Conservation (phyloP, 441 rosid genomes). For the Aquilaria agallochum region DNA sequence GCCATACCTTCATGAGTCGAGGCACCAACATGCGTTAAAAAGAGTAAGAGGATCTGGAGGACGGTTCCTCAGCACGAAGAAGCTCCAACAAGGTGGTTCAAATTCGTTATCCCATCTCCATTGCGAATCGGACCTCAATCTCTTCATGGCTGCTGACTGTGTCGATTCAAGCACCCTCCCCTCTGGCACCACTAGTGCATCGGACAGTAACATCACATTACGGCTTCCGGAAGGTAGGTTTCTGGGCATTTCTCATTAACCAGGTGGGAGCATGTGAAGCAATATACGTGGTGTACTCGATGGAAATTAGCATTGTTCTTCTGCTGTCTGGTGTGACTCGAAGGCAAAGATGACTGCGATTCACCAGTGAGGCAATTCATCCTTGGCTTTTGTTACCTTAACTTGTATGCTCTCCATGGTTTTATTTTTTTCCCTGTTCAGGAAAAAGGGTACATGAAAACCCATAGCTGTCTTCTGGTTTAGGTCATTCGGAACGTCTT, state of each 20-base stretch:
- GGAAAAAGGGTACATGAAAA: too few species aligned
- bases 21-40: constrained; percentile 95
- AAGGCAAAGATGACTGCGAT: neutral
- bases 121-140: constrained; percentile 4
- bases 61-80: constrained; percentile 58
- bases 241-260: constrained; percentile 15
- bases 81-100: constrained; percentile 19
- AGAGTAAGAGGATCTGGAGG: constrained; percentile 86
- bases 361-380: constrained; percentile 43
- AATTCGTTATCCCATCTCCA: constrained; percentile 1
- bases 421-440: too few species aligned
- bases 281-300: too few species aligned
- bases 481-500: too few species aligned
- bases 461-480: too few species aligned
- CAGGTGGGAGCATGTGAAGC: neutral
- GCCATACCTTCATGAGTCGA: constrained; percentile 98
- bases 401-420: too few species aligned
- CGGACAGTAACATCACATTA: constrained; percentile 13
- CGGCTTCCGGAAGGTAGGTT: constrained; percentile 19
- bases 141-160: constrained; percentile 7
- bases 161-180: constrained; percentile 18
- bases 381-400: constrained; percentile 44
- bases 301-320: constrained; percentile 17
- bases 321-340: constrained; percentile 27
- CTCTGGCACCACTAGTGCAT: constrained; percentile 18